A percentile compares a stretch with the other conserved stretches of the same genome.
Evolutionary conservation across 176 grass and related monocot species (phyloP).

Genomic region (Carex cristatella): DNA sequence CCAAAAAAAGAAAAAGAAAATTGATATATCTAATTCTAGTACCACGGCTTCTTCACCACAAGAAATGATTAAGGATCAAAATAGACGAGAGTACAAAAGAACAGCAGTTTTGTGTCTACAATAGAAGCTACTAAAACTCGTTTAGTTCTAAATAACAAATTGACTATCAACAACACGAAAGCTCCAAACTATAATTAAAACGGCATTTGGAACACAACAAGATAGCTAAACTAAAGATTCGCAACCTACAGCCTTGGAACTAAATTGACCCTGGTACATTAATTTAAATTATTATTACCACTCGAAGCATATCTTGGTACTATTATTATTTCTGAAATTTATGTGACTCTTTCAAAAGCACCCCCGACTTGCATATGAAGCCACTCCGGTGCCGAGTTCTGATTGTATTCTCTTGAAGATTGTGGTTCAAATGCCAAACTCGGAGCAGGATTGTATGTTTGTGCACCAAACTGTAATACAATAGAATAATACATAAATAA

Average conservation of each 20-base stretch:
- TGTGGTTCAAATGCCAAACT: slow-evolving; percentile 57
- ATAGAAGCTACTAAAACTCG: neutral
- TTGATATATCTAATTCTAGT: neutral
- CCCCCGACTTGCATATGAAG: slow-evolving; percentile 88
- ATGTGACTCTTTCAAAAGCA: slow-evolving; percentile 73
- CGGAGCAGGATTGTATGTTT: slow-evolving; percentile 45
- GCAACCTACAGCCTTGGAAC: slow-evolving; percentile 7
- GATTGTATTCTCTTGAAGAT: slow-evolving; percentile 54
- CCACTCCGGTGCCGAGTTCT: slow-evolving; percentile 54
- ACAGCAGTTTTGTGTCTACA: neutral
- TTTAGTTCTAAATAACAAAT: slow-evolving; percentile 32
- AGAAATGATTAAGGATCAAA: neutral
- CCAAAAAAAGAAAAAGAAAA: neutral
- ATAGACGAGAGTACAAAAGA: slow-evolving; percentile 7
- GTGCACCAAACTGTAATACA: slow-evolving; percentile 36
- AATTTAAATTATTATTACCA: slow-evolving; percentile 14
- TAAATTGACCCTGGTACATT: slow-evolving; percentile 18
- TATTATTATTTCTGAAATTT: slow-evolving; percentile 25
- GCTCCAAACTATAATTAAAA: slow-evolving; percentile 47
- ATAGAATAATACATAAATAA: neutral
- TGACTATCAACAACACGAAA: slow-evolving; percentile 34
- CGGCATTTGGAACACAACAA: slow-evolving; percentile 39
- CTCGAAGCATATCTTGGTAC: slow-evolving; percentile 18
- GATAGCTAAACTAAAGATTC: slow-evolving; percentile 26
- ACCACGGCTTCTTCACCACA: neutral